Evolutionary conservation across 352 stramenopile species (phyloP).

Genomic region (Globisporangium sylvaticum): DNA sequence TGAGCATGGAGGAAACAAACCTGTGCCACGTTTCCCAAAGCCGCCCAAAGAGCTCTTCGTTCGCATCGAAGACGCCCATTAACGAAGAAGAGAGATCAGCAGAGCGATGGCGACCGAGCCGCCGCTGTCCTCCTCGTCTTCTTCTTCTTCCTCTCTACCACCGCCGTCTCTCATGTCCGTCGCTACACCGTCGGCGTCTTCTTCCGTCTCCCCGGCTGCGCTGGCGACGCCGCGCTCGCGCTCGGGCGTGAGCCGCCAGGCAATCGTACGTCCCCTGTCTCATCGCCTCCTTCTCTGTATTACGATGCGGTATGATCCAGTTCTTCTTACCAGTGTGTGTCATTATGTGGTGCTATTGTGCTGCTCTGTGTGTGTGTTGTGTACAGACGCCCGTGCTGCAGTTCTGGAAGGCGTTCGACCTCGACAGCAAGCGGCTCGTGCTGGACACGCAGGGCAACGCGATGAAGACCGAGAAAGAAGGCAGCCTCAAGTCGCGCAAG

Average conservation of each 20-base stretch:
- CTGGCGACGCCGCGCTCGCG: constrained; percentile 11
- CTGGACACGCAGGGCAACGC: constrained; percentile 70
- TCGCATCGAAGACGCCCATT: too few relatives aligned
- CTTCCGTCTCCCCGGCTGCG: neutral
- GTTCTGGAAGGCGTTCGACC: constrained; percentile 86
- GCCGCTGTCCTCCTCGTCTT: neutral
- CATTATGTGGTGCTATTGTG: too few relatives aligned
- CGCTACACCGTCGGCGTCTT: neutral
- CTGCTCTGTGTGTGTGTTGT: neutral
- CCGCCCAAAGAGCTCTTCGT: too few relatives aligned
- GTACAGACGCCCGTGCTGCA: constrained; percentile 54
- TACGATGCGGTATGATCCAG: neutral
- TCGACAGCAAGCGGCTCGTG: constrained; percentile 81
- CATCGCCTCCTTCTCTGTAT: neutral
- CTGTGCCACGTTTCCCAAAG: too few relatives aligned
- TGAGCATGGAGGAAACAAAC: too few relatives aligned
- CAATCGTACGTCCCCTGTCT: constrained; percentile 23
- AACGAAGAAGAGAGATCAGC: neutral
- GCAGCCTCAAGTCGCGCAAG: constrained; percentile 73
- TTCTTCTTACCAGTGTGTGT: neutral
- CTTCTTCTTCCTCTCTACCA: neutral
- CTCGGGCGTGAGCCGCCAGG: constrained; percentile 21
- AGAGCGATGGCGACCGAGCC: constrained; percentile 2
- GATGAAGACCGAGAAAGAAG: constrained; percentile 86
- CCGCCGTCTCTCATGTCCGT: neutral